Evolutionary conservation across 1,139 yeast genomes (phyloP).

Genomic region (Suhomyces taliae): DNA sequence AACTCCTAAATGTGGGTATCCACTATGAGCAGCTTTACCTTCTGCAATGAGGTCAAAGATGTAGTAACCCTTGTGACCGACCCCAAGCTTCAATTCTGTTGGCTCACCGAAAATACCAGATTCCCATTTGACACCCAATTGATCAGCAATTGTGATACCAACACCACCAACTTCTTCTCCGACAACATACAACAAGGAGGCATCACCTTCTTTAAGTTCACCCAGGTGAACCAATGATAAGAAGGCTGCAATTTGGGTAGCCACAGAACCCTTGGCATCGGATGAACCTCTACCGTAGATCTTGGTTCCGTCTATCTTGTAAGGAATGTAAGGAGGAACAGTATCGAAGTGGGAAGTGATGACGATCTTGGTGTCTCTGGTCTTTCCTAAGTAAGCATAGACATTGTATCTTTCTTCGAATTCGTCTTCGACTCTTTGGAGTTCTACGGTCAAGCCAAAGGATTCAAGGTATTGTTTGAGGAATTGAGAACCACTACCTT

Average conservation of each 20-base stretch:
- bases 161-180: slow-evolving; percentile 66
- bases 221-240: slow-evolving; percentile 41
- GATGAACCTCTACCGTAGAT: slow-evolving; percentile 67
- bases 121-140: slow-evolving; percentile 54
- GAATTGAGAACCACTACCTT: slow-evolving; percentile 13
- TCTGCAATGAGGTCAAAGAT: slow-evolving; percentile 41
- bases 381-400: slow-evolving; percentile 54
- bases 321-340: slow-evolving; percentile 66
- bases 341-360: slow-evolving; percentile 71
- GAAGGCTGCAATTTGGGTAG: slow-evolving; percentile 57
- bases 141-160: slow-evolving; percentile 54
- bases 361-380: slow-evolving; percentile 49
- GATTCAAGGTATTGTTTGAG: slow-evolving; percentile 35
- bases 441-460: slow-evolving; percentile 54
- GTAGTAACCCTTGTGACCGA: slow-evolving; percentile 66
- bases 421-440: slow-evolving; percentile 33
- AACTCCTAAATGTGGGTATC: slow-evolving; percentile 68
- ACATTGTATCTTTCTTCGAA: slow-evolving; percentile 44
- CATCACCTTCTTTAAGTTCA: slow-evolving; percentile 51
- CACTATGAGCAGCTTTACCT: slow-evolving; percentile 68
- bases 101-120: slow-evolving; percentile 74
- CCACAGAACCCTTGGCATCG: slow-evolving; percentile 71
- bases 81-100: slow-evolving; percentile 65
- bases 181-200: slow-evolving; percentile 60
- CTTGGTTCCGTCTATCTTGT: slow-evolving; percentile 46